A percentile compares a stretch with the other conserved stretches of the same genome.
These are phyloP conservation scores for Hypoxylon lienhwacheense DNA, from an alignment of 495 filamentous ascomycete species.

Conservation along the genomic window DNA sequence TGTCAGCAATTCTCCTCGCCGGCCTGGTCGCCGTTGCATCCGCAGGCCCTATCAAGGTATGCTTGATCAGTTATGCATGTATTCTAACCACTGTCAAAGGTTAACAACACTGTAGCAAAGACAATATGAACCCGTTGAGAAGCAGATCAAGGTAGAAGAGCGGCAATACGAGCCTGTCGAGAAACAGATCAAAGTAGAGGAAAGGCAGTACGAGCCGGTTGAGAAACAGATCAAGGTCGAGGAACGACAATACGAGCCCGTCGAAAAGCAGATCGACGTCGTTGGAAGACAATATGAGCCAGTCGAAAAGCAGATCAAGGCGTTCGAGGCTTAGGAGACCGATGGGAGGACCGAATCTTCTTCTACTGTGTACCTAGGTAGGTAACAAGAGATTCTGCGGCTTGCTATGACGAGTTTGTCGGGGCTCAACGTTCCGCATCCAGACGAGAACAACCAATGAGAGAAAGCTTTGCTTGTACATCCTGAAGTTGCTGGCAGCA, in stretches of 20 bases:
- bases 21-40: slow-evolving; percentile 19
- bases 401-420: too few species aligned
- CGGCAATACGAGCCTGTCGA: slow-evolving; percentile 2
- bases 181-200: not conserved
- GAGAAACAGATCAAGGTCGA: not conserved
- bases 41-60: slow-evolving; percentile 25
- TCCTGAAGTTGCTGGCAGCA: too few species aligned
- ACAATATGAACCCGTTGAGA: not conserved
- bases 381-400: too few species aligned
- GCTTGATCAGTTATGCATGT: not conserved
- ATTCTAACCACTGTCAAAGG: not conserved
- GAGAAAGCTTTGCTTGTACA: too few species aligned
- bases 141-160: not conserved
- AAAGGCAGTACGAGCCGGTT: not conserved
- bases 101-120: slow-evolving; percentile 6
- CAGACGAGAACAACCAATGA: too few species aligned
- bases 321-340: too few species aligned
- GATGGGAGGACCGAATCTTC: too few species aligned
- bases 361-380: too few species aligned
- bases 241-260: slow-evolving; percentile 4
- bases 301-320: too few species aligned
- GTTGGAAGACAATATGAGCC: too few species aligned
- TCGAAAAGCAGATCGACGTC: not conserved
- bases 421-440: too few species aligned
- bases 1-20: slow-evolving; percentile 17